phyloP scores from a whole-genome alignment of 2,329 filamentous ascomycete genomes.

The Gaeumannomyces sp. region DNA sequence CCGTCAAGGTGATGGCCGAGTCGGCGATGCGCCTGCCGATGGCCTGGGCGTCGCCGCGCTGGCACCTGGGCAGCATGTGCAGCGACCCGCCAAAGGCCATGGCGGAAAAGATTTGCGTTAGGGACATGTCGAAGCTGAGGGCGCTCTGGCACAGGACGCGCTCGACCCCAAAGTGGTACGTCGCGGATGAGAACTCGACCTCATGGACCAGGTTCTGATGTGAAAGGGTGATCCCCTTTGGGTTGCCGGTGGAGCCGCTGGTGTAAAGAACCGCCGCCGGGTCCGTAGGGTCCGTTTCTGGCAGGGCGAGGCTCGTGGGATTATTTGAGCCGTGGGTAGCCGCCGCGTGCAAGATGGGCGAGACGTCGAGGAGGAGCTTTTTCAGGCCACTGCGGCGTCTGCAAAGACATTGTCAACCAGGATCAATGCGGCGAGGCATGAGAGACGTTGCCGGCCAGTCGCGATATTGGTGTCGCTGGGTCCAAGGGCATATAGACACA shows the following conservation, averaged over 20 bases:
- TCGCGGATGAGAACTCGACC: constrained; percentile 18
- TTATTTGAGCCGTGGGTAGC: no score
- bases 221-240: constrained; percentile 34
- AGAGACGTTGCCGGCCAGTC: constrained; percentile 25
- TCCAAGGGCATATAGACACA: constrained; percentile 37
- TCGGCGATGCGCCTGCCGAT: constrained; percentile 17
- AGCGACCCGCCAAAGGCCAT: constrained; percentile 31
- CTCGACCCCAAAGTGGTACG: constrained; percentile 18
- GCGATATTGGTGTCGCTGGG: constrained; percentile 19
- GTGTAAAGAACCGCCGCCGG: constrained; percentile 27
- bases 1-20: constrained; percentile 29
- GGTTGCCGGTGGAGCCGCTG: constrained; percentile 27
- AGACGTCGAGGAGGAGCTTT: not conserved
- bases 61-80: constrained; percentile 24
- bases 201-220: constrained; percentile 25
- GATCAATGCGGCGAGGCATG: not conserved
- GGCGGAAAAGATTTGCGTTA: constrained; percentile 30
- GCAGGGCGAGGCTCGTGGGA: not conserved
- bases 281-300: not conserved
- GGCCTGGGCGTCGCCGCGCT: constrained; percentile 27
- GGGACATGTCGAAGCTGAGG: constrained; percentile 24
- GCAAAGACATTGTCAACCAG: not conserved
- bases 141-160: constrained; percentile 28
- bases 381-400: not conserved
- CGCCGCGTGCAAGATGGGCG: no score